These are phyloP conservation scores for Ganoderma boninense DNA, from an alignment of 1,284 basidiomycete genomes.

Conservation along the genomic window DNA sequence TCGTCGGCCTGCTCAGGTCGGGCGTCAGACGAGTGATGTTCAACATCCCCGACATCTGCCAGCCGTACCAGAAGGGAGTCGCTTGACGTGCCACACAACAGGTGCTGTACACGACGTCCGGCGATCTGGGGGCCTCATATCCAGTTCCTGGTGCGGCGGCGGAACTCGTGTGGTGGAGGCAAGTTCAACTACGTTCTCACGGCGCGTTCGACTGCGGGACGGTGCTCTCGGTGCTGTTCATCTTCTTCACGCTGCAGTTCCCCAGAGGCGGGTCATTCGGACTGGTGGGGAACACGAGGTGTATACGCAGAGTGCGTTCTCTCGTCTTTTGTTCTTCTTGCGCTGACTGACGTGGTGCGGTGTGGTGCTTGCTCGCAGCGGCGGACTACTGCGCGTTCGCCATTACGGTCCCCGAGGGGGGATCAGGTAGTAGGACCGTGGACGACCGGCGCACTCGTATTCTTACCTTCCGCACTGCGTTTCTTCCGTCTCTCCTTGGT, in stretches of 20 bases:
- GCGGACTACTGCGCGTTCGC: conserved; percentile 29
- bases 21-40: conserved; percentile 91
- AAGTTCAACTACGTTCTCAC: conserved; percentile 92
- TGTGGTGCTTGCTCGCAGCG: conserved; percentile 22
- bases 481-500: conserved; percentile 14
- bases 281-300: conserved; percentile 94
- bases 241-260: conserved; percentile 88
- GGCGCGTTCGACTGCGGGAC: conserved; percentile 76
- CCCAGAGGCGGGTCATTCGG: conserved; percentile 68
- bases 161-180: conserved; percentile 92
- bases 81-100: conserved; percentile 90
- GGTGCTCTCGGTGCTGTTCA: conserved; percentile 59
- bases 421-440: conserved; percentile 23
- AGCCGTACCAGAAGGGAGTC: conserved; percentile 65
- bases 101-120: conserved; percentile 90
- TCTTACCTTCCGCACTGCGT: background rate
- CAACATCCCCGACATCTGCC: conserved; percentile 84
- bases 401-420: conserved; percentile 27
- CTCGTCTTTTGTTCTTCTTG: background rate
- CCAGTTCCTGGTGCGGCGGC: conserved; percentile 85
- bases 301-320: conserved; percentile 58
- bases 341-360: background rate
- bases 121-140: conserved; percentile 94
- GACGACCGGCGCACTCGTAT: background rate
- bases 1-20: conserved; percentile 88